Conservation (phyloP, 306 rosid genomes). For the Abrus pulchellus region DNA sequence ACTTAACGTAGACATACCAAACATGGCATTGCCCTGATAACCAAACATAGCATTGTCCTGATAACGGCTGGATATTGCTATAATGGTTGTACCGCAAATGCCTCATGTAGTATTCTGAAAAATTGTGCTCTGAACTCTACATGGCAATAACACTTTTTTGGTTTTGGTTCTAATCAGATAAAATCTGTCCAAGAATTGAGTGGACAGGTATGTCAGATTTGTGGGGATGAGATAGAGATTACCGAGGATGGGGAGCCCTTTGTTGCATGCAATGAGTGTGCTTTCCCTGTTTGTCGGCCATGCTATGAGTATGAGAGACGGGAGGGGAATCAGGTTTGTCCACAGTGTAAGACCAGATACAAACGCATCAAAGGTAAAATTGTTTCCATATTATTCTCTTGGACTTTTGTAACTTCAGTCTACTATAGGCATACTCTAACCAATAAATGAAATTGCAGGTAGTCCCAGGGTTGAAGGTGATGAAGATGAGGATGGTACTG, state of each 20-base stretch:
- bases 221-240: constrained; percentile 82
- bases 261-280: constrained; percentile 97
- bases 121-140: constrained; percentile 45
- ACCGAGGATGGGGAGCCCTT: constrained; percentile 87
- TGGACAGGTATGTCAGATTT: constrained; percentile 88
- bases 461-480: constrained; percentile 95
- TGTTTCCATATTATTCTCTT: background rate
- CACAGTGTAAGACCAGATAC: constrained; percentile 93
- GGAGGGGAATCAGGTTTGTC: constrained; percentile 91
- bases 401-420: constrained; percentile 29
- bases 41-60: background rate
- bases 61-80: constrained; percentile 11
- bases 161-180: constrained; percentile 59
- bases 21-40: background rate
- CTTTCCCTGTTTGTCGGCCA: constrained; percentile 90
- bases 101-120: background rate
- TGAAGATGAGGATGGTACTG: constrained; percentile 92
- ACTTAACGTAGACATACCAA: background rate
- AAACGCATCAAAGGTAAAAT: constrained; percentile 85
- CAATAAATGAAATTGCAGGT: constrained; percentile 63
- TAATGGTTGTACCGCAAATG: constrained; percentile 4
- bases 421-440: constrained; percentile 14
- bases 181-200: constrained; percentile 82
- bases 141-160: constrained; percentile 54
- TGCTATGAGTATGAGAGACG: constrained; percentile 90